Percentiles rank a stretch among this genome's conserved stretches.
Evolutionary conservation across 768 basidiomycete species (phyloP).

Genomic region (Rhodotorula taiwanensis): DNA sequence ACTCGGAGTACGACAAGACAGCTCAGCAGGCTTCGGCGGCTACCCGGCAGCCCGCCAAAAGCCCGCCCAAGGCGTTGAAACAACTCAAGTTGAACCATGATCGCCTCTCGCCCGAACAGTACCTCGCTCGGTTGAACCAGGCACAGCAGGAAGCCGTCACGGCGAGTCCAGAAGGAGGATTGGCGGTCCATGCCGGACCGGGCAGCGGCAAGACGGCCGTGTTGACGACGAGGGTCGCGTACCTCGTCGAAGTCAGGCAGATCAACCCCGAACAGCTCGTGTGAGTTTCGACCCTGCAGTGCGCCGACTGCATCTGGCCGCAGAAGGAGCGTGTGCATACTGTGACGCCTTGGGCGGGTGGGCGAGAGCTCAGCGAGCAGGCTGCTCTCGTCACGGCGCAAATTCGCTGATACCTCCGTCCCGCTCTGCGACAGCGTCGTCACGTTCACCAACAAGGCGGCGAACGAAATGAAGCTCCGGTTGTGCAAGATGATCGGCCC

Average conservation of each 20-base stretch:
- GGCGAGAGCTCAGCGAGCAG: neutral
- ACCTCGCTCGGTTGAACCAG: neutral
- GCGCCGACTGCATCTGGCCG: too few species aligned
- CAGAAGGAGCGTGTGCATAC: neutral
- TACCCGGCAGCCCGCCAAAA: too few species aligned
- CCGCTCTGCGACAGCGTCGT: constrained; percentile 45
- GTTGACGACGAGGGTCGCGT: constrained; percentile 46
- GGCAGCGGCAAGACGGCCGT: constrained; percentile 45
- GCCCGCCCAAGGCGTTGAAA: constrained; percentile 2
- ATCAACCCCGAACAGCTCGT: constrained; percentile 43
- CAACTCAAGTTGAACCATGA: neutral
- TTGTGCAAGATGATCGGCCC: constrained; percentile 63
- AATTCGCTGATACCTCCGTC: neutral
- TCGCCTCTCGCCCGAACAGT: neutral
- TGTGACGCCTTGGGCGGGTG: neutral
- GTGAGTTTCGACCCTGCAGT: constrained; percentile 27
- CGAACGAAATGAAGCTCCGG: constrained; percentile 73
- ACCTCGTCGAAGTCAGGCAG: constrained; percentile 42
- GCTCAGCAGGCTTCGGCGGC: too few species aligned
- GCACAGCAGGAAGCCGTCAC: constrained; percentile 32
- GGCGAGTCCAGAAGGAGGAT: neutral
- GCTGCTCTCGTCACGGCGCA: neutral
- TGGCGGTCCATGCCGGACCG: constrained; percentile 39
- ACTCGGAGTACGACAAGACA: constrained; percentile 15
- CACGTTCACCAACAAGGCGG: constrained; percentile 68